A percentile compares a stretch with the other conserved stretches of the same genome.
Conservation (phyloP, 2,329 filamentous ascomycete species). For the Colletotrichum echinochloae region DNA sequence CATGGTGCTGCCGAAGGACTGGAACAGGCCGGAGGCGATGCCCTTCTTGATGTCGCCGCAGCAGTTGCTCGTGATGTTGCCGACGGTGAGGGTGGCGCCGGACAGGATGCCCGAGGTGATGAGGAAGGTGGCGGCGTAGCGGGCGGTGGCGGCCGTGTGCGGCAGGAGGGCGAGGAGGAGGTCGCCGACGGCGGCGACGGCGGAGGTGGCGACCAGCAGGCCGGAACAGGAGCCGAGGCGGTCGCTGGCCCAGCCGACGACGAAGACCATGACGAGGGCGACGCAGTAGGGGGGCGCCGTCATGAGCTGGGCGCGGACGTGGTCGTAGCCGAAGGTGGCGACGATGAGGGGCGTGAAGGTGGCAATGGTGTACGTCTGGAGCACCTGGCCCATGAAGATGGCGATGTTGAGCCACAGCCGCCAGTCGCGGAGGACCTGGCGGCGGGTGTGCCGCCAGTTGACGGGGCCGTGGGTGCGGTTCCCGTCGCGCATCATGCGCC, state of each 20-base stretch:
- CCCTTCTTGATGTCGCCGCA: conserved; percentile 38
- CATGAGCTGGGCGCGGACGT: conserved; percentile 42
- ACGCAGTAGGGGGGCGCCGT: conserved; percentile 41
- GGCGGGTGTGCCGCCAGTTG: conserved; percentile 36
- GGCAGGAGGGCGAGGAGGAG: conserved; percentile 25
- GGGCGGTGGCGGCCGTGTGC: conserved; percentile 12
- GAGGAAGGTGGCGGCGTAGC: conserved; percentile 32
- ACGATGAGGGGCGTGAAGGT: conserved; percentile 44
- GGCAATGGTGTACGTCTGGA: conserved; percentile 40
- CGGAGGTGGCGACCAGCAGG: conserved; percentile 34
- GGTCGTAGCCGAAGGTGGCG: conserved; percentile 42
- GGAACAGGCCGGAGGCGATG: conserved; percentile 25
- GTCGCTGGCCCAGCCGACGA: conserved; percentile 39
- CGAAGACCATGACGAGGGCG: conserved; percentile 41
- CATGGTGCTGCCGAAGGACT: conserved; percentile 37
- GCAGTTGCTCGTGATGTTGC: conserved; percentile 35
- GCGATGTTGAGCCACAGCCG: conserved; percentile 59
- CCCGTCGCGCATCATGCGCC: conserved; percentile 43
- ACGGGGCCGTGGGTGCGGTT: conserved; percentile 38
- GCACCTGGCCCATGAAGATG: conserved; percentile 52
- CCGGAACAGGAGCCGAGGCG: conserved; percentile 40
- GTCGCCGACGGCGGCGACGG: conserved; percentile 30
- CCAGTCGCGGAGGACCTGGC: conserved; percentile 52
- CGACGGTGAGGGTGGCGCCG: conserved; percentile 21
- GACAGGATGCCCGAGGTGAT: conserved; percentile 25